Evolutionary conservation across 2,329 filamentous ascomycete species (phyloP), one percentile per base, ranked within the genome.

Genomic region (Macrophomina phaseolina): DNA sequence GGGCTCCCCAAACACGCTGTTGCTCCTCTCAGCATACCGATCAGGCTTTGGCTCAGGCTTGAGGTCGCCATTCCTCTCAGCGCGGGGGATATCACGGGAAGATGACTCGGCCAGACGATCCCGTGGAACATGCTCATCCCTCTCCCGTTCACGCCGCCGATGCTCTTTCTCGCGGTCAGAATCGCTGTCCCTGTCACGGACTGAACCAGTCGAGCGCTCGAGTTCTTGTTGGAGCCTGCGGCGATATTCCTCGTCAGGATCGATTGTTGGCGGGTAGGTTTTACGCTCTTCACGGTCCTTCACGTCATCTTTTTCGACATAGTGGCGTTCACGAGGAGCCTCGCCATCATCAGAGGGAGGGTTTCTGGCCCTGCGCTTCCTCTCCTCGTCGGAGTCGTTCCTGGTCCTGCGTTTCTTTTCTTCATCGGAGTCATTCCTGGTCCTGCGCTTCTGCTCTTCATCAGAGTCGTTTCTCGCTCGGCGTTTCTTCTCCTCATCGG

Each of bases 181-280:
- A 52, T 77, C 76, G 34, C 71, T 73, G 11, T 68, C 67, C 11
- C 78, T 74, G 14, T 73, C 72, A n/a, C 71, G 71, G 32, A 73
- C 74, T 14, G 67, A 38, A 32, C 73, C 71, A 65, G 72, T 75
- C 8, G 55, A 42, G 42, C 77, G 77, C 30, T 81, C 80, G 4
- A 81, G 74, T 70, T 83, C 82, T 65, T 79, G 76, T 67, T 81
- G 80, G 16, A 83, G 77, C 8, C 82, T 79, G 36, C 82, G 81
- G 51, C 82, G 80, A 69, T 84, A 85, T 42, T 85, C 83, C 69
- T 84, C 82, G 48, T 85, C 82, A 4, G 83, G 79, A 65, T 84
- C 82, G 2, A 82, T 60, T 23, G 74, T 69, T 14, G 74, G 66
- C 8, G 75, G 73, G n/a, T 67, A 16, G 51, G 74, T 71, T 23